A percentile compares a stretch with the other conserved stretches of the same genome.
Conservation (phyloP, 2,329 filamentous ascomycete species). For the Simplicillium sp. region DNA sequence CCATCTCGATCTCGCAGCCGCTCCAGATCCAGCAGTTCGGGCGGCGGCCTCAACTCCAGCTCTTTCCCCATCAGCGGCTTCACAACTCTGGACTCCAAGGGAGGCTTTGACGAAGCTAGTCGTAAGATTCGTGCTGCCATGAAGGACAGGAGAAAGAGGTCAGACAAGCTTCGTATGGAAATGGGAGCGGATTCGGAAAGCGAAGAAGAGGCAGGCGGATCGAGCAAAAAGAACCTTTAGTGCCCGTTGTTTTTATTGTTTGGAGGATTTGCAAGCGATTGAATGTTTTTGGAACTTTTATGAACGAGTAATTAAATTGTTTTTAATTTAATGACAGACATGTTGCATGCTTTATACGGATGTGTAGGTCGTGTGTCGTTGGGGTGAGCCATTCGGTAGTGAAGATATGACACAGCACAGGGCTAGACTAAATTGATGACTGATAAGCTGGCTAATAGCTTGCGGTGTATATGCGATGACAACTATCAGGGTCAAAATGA, state of each 20-base stretch:
- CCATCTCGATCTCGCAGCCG: constrained; percentile 68
- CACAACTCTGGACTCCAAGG: constrained; percentile 56
- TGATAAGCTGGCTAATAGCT: no score
- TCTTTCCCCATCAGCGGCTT: constrained; percentile 62
- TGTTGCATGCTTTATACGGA: neutral
- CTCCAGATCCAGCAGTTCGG: constrained; percentile 60
- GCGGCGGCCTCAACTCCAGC: constrained; percentile 49
- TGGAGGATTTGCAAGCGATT: no score
- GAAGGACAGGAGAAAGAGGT: constrained; percentile 51
- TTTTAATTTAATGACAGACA: neutral
- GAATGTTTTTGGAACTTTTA: no score
- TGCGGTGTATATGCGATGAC: neutral
- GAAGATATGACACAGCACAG: no score
- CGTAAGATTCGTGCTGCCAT: constrained; percentile 79
- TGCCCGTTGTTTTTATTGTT: neutral
- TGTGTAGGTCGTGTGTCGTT: no score
- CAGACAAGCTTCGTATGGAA: constrained; percentile 28
- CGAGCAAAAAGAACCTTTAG: constrained; percentile 30
- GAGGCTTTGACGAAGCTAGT: constrained; percentile 72
- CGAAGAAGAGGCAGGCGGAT: constrained; percentile 33
- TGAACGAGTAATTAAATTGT: neutral
- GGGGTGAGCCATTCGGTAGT: no score
- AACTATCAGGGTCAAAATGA: neutral
- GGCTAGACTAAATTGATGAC: no score
- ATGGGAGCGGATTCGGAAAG: constrained; percentile 22